Percentiles rank a stretch among this genome's conserved stretches.
These are phyloP conservation scores for Taiozyma sp. DNA, from an alignment of 1,139 yeast species.

Conservation along the genomic window DNA sequence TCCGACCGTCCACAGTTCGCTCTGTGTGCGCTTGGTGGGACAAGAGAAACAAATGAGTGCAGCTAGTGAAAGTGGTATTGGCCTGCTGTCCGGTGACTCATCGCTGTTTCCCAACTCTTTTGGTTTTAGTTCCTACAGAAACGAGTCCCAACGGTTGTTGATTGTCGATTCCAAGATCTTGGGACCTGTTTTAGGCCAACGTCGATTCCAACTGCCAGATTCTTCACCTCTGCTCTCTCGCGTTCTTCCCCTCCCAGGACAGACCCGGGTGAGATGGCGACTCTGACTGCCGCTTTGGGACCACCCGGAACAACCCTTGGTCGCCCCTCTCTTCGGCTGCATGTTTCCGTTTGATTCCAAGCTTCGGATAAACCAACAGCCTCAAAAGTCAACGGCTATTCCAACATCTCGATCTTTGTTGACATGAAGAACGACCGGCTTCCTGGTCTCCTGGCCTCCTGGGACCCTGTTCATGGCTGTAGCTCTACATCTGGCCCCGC, in stretches of 20 bases:
- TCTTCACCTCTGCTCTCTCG: background rate
- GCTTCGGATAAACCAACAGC: background rate
- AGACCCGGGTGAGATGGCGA: background rate
- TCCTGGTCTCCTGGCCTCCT: background rate
- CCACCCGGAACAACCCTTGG: background rate
- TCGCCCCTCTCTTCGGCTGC: background rate
- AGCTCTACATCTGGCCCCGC: background rate
- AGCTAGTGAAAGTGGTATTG: background rate
- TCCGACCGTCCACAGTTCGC: background rate
- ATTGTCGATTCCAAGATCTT: too few species aligned
- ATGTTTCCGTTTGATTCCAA: background rate
- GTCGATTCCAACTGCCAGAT: background rate
- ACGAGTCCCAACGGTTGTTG: too few species aligned
- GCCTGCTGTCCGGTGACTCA: background rate
- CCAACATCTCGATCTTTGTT: too few species aligned
- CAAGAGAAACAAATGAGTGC: background rate
- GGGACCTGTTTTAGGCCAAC: too few species aligned
- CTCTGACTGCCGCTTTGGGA: background rate
- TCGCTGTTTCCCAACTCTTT: background rate
- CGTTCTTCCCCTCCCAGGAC: background rate
- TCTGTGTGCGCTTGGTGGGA: background rate
- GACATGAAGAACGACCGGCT: background rate
- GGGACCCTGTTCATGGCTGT: too few species aligned
- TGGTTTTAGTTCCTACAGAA: background rate
- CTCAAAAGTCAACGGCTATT: too few species aligned